Base-by-base conservation (phyloP, 148 eudicot species). In the Tetragonia tetragonoides region DNA sequence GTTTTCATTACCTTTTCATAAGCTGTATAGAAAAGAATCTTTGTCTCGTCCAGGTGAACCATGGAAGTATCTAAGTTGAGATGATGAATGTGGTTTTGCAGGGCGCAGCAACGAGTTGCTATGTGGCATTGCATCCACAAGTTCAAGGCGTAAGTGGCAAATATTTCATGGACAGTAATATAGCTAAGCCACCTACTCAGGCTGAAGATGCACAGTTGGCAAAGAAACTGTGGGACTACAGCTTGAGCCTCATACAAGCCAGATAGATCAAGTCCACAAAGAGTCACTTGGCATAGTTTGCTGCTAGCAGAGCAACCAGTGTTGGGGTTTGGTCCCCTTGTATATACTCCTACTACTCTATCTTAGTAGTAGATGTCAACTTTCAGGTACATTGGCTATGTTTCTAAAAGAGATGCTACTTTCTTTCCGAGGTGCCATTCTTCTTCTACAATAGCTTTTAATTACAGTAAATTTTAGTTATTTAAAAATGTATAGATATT, bases 71-170 rank as follows among this genome's bases (percentile, higher is more conserved):
- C 46, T 66, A n/a, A 40, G 5, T 77, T 34, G 65, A 41, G 20
- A 61, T 24, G 20, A 12, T 16, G 15, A 49, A 2, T 54, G 53
- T 70, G 63, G 63, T 66, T 46, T 46, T 79, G 11, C n/a, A 89
- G 94, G 94, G 94, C 76, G 94, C 91, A 23, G 90, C 95, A 61
- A 91, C 95, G 6, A 88, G 90, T 49, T 90, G 91, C 71, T 87
- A 82, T 78, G 94, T 88, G 80, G 94, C 91, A 59, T 75, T 90
- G 84, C 87, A 88, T 87, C 90, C 90, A 18, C 89, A 88, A 77
- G 84, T 84, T 11, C 71, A 84, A 62, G 93, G 91, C 49, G 72
- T 89, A 10, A 87, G 80, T 24, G 93, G 93, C 17, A 82, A 89
- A 83, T 91, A 91, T 73, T 91, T 91, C 77, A 81, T 86, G 70